phyloP scores from a whole-genome alignment of 495 filamentous ascomycete species.

The Aspergillus heteromorphus region DNA sequence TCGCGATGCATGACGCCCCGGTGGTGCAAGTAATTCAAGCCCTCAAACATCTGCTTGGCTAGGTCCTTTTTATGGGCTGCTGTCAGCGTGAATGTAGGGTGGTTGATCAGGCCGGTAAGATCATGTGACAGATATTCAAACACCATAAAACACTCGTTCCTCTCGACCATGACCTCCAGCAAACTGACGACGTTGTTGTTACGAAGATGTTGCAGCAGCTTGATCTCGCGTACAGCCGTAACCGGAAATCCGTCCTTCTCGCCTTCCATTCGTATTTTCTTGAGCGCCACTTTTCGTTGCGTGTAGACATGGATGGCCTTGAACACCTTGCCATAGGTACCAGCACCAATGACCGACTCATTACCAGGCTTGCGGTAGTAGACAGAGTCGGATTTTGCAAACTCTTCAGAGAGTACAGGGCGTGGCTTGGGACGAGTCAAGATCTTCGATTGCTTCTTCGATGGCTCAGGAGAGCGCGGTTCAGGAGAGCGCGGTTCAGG shows the following conservation, averaged over 20 bases:
- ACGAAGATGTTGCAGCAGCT: constrained; percentile 88
- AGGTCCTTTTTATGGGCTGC: constrained; percentile 89
- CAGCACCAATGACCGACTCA: constrained; percentile 88
- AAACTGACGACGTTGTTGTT: constrained; percentile 81
- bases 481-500: constrained; percentile 37
- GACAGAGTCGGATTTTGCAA: constrained; percentile 74
- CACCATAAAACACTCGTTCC: constrained; percentile 99
- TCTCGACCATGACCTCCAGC: constrained; percentile 94
- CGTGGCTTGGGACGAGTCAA: constrained; percentile 66
- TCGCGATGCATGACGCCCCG: constrained; percentile 93
- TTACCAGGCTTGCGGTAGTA: constrained; percentile 91
- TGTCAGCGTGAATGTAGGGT: constrained; percentile 86
- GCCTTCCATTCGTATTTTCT: constrained; percentile 92
- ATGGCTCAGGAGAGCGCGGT: constrained; percentile 41
- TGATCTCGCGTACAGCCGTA: constrained; percentile 94
- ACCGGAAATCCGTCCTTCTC: constrained; percentile 97
- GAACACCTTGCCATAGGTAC: constrained; percentile 96
- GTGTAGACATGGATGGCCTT: constrained; percentile 97
- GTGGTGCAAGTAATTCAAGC: constrained; percentile 89
- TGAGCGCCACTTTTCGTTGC: constrained; percentile 81
- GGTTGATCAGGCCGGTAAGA: constrained; percentile 80
- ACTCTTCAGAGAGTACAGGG: constrained; percentile 63
- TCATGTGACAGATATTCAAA: constrained; percentile 99
- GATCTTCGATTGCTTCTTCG: constrained; percentile 61
- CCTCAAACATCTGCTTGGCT: constrained; percentile 89